Evolutionary conservation across 768 basidiomycete genomes (phyloP).

Genomic region (Psilocybe subaeruginosa): DNA sequence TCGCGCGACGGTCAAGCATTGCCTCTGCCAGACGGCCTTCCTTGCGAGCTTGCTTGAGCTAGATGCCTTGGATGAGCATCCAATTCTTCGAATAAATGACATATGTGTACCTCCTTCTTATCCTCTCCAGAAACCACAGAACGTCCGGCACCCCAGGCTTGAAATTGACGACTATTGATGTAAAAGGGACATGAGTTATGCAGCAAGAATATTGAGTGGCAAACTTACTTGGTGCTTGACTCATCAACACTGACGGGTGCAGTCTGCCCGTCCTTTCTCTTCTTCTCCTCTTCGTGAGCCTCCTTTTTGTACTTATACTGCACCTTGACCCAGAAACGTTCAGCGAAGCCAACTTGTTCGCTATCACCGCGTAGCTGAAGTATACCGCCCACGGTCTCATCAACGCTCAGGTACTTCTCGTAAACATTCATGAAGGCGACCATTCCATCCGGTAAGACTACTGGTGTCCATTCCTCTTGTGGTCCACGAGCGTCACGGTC

Average conservation of each 20-base stretch:
- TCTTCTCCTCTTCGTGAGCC: conserved; percentile 77
- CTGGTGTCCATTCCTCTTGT: conserved; percentile 93
- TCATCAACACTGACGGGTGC: conserved; percentile 68
- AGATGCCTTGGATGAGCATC: background rate
- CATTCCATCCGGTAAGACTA: conserved; percentile 83
- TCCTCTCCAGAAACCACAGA: conserved; percentile 71
- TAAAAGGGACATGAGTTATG: background rate
- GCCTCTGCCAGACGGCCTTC: conserved; percentile 84
- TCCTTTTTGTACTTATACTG: conserved; percentile 90
- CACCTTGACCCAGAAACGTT: conserved; percentile 88
- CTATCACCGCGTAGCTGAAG: conserved; percentile 82
- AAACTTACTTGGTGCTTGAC: conserved; percentile 68
- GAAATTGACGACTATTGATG: conserved; percentile 61
- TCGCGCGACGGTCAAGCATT: conserved; percentile 76
- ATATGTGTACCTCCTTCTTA: conserved; percentile 63
- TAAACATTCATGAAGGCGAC: conserved; percentile 88
- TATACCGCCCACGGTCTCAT: conserved; percentile 84
- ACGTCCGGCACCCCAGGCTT: conserved; percentile 85
- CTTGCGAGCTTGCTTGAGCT: conserved; percentile 80
- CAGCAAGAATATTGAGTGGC: background rate
- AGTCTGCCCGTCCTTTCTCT: conserved; percentile 61
- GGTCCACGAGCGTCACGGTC: conserved; percentile 90
- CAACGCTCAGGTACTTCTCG: conserved; percentile 84
- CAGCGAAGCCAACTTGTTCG: conserved; percentile 82
- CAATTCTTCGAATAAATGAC: background rate